Evolutionary conservation across 2,329 filamentous ascomycete genomes (phyloP).

Genomic region (Aspergillus sclerotialis): DNA sequence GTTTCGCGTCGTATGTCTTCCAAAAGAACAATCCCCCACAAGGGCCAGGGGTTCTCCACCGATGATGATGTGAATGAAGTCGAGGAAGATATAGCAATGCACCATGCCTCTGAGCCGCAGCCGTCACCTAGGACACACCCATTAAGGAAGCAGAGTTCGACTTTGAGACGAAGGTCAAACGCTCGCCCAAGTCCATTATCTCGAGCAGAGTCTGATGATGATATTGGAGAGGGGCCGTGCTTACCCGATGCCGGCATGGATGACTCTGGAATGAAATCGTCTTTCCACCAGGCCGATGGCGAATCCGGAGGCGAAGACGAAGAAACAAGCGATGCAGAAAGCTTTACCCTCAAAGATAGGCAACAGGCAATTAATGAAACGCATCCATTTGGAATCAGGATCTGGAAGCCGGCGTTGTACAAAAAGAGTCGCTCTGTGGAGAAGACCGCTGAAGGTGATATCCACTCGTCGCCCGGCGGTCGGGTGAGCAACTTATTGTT

Average conservation of each 20-base stretch:
- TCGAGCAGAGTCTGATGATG: constrained; percentile 30
- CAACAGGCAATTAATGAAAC: constrained; percentile 98
- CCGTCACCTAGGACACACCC: constrained; percentile 29
- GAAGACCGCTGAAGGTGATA: constrained; percentile 91
- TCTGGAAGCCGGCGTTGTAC: constrained; percentile 98
- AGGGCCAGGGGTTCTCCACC: constrained; percentile 80
- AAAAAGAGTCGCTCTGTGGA: constrained; percentile 97
- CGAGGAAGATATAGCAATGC: constrained; percentile 56
- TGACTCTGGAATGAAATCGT: no score
- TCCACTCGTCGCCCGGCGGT: constrained; percentile 87
- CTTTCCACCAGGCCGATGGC: no score
- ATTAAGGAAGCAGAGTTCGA: constrained; percentile 29
- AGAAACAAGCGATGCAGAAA: constrained; percentile 84
- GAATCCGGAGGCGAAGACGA: constrained; percentile 59
- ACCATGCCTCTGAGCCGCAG: constrained; percentile 21
- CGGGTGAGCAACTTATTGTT: constrained; percentile 78
- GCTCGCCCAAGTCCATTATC: constrained; percentile 24
- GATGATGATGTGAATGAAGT: constrained; percentile 83
- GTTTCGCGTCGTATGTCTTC: constrained; percentile 70
- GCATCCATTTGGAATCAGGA: constrained; percentile 95
- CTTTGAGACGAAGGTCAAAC: constrained; percentile 32
- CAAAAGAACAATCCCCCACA: constrained; percentile 62
- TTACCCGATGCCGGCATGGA: constrained; percentile 38
- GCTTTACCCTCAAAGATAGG: constrained; percentile 93
- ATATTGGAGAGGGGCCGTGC: constrained; percentile 32